phyloP scores from a whole-genome alignment of 2,329 filamentous ascomycete species.

The Pleoardoris graminearum region DNA sequence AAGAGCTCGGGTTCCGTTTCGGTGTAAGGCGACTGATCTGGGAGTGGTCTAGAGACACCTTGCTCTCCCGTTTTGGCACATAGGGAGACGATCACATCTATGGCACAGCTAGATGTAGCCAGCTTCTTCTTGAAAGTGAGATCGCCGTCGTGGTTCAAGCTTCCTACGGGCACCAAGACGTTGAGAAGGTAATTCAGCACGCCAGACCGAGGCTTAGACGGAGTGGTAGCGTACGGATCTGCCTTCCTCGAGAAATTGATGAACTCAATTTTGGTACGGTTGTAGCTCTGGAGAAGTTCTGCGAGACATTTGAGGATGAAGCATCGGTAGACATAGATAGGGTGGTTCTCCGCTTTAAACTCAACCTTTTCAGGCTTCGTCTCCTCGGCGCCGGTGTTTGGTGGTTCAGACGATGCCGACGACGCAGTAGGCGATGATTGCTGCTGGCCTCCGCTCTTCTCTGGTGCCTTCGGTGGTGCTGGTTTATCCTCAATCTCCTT shows the following conservation, averaged over 20 bases:
- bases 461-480: slow-evolving; percentile 47
- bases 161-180: slow-evolving; percentile 70
- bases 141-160: slow-evolving; percentile 71
- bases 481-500: slow-evolving; percentile 90
- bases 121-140: slow-evolving; percentile 80
- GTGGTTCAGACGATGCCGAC: slow-evolving; percentile 14
- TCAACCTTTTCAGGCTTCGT: slow-evolving; percentile 69
- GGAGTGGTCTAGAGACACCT: slow-evolving; percentile 56
- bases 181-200: slow-evolving; percentile 93
- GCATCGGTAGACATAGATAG: slow-evolving; percentile 94
- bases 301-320: slow-evolving; percentile 91
- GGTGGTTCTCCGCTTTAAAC: slow-evolving; percentile 91
- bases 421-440: slow-evolving; percentile 14
- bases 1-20: slow-evolving; percentile 83
- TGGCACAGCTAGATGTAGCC: slow-evolving; percentile 83
- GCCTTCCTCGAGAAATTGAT: slow-evolving; percentile 98
- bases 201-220: slow-evolving; percentile 89
- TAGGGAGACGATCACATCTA: slow-evolving; percentile 81
- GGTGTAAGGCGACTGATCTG: slow-evolving; percentile 47
- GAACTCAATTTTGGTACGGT: slow-evolving; percentile 94
- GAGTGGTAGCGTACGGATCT: slow-evolving; percentile 79
- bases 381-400: slow-evolving; percentile 21
- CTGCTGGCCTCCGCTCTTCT: slow-evolving; percentile 44
- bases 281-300: slow-evolving; percentile 89
- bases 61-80: slow-evolving; percentile 86